Percentiles rank a stretch among this genome's conserved stretches.
Conservation (phyloP, 306 rosid species). For the Glycyrrhiza uralensis region DNA sequence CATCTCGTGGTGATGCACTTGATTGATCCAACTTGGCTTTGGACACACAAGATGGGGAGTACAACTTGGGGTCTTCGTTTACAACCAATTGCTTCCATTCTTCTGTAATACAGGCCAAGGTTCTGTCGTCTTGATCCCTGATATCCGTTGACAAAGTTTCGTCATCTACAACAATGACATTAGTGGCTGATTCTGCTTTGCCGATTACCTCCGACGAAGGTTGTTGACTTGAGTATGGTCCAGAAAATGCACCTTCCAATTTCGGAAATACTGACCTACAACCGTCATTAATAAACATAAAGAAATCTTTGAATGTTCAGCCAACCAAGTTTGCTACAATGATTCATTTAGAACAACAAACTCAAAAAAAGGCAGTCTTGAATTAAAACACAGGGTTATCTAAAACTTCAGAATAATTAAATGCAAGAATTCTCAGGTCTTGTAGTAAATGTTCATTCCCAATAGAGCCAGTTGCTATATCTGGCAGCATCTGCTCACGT, state of each 20-base stretch:
- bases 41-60: constrained; percentile 43
- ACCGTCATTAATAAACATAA: constrained; percentile 6
- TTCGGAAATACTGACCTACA: constrained; percentile 49
- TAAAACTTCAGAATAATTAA: constrained; percentile 4
- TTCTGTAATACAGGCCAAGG: constrained; percentile 47
- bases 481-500: constrained; percentile 9
- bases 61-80: constrained; percentile 44
- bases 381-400: constrained; percentile 4
- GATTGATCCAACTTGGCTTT: constrained; percentile 45
- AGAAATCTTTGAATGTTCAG: constrained; percentile 15
- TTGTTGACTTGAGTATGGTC: constrained; percentile 34
- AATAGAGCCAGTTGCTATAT: not conserved
- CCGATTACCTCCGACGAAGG: constrained; percentile 26
- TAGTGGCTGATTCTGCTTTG: constrained; percentile 26
- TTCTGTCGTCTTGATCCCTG: constrained; percentile 37
- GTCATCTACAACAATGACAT: constrained; percentile 15
- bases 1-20: constrained; percentile 33
- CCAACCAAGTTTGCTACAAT: not conserved
- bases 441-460: not conserved
- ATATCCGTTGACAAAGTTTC: constrained; percentile 20
- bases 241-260: constrained; percentile 36
- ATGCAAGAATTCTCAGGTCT: constrained; percentile 12
- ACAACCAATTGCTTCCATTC: constrained; percentile 79
- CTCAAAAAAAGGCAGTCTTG: not conserved
- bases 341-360: constrained; percentile 15